Conservation (phyloP, 176 grass and related monocot genomes). For the Miscanthus lutarioriparius region DNA sequence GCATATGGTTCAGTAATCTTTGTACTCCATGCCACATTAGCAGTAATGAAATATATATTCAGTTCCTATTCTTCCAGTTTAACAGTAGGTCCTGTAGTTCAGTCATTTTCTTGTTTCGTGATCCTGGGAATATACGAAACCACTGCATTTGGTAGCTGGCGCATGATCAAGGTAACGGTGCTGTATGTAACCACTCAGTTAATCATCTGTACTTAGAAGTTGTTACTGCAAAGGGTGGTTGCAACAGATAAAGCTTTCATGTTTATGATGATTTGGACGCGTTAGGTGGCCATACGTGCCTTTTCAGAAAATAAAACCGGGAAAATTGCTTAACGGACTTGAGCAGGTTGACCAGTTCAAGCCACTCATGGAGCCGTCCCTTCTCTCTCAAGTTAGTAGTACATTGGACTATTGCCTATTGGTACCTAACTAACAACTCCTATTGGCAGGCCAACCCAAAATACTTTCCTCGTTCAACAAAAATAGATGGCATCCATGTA, state of each 20-base stretch:
- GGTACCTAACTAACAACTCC: conserved; percentile 41
- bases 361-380: conserved; percentile 22
- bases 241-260: conserved; percentile 38
- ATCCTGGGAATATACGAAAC: conserved; percentile 24
- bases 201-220: conserved; percentile 9
- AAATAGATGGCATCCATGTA: conserved; percentile 15
- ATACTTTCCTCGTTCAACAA: conserved; percentile 6
- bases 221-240: conserved; percentile 5
- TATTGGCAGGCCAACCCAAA: conserved; percentile 22
- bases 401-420: not conserved
- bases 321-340: conserved; percentile 30
- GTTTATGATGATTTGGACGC: conserved; percentile 43
- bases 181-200: not conserved
- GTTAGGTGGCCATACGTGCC: conserved; percentile 29
- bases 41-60: not conserved
- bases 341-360: conserved; percentile 23
- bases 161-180: not conserved
- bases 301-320: conserved; percentile 1
- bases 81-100: not conserved
- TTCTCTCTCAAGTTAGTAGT: conserved; percentile 38
- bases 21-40: not conserved
- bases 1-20: conserved; percentile 1
- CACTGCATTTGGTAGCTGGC: conserved; percentile 15
- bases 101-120: not conserved
- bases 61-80: not conserved